phyloP scores from a whole-genome alignment of 2,329 filamentous ascomycete genomes.

The Xylaria sp. region DNA sequence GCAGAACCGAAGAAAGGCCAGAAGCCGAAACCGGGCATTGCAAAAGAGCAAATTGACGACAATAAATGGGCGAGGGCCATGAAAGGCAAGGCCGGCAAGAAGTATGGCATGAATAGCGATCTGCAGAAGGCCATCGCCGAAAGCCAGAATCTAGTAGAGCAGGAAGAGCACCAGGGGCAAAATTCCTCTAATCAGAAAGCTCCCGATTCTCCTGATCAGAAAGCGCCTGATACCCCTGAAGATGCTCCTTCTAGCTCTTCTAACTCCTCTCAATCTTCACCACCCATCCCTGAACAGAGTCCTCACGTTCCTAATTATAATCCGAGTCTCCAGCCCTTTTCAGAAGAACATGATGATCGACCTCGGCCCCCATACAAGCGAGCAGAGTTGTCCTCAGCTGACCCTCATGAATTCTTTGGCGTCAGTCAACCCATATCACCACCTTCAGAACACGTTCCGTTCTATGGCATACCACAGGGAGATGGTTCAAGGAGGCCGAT shows the following conservation, averaged over 20 bases:
- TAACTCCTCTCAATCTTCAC: not conserved
- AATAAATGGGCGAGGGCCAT: constrained; percentile 30
- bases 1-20: constrained; percentile 36
- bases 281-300: constrained; percentile 8
- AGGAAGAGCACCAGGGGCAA: constrained; percentile 25
- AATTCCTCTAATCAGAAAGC: not conserved
- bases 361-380: constrained; percentile 34
- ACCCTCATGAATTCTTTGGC: constrained; percentile 34
- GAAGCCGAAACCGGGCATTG: constrained; percentile 31
- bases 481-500: constrained; percentile 39
- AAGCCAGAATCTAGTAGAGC: constrained; percentile 37
- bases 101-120: constrained; percentile 41
- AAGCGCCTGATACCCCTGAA: not conserved
- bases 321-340: constrained; percentile 28
- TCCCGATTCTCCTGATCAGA: not conserved
- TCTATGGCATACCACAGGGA: constrained; percentile 46
- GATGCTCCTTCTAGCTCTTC: not conserved
- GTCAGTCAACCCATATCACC: constrained; percentile 40
- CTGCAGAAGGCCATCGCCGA: constrained; percentile 38
- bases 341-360: constrained; percentile 7
- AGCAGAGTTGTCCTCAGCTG: constrained; percentile 31
- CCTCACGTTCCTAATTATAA: constrained; percentile 37
- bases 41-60: constrained; percentile 40
- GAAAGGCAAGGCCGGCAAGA: constrained; percentile 27
- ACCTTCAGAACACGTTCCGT: constrained; percentile 37